These are phyloP conservation scores for Globisporangium cystogenes DNA, from an alignment of 352 stramenopile genomes.

Conservation along the genomic window DNA sequence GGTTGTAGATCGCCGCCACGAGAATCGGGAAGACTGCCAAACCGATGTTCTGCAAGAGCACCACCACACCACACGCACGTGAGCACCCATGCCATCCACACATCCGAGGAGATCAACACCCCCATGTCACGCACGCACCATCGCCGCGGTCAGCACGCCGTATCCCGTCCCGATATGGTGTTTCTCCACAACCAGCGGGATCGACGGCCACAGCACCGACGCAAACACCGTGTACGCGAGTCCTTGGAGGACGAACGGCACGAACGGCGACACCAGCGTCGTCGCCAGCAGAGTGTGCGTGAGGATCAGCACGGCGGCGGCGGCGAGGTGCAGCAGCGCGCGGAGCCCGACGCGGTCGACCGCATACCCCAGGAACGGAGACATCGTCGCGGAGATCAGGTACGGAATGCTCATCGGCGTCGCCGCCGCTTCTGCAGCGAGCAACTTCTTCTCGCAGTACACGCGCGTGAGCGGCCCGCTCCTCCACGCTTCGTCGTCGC, in stretches of 20 bases:
- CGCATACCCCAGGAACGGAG: constrained; percentile 86
- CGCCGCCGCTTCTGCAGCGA: constrained; percentile 61
- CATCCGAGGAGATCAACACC: too few species aligned
- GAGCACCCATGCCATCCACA: not conserved
- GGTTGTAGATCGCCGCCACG: constrained; percentile 41
- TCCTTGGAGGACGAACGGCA: constrained; percentile 67
- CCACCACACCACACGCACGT: constrained; percentile 44
- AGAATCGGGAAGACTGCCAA: constrained; percentile 59
- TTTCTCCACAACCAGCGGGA: constrained; percentile 24
- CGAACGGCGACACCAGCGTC: constrained; percentile 33
- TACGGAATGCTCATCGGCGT: constrained; percentile 92
- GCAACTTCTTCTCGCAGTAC: constrained; percentile 59
- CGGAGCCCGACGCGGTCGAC: constrained; percentile 88
- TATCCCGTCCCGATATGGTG: constrained; percentile 17
- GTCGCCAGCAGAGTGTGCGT: constrained; percentile 83
- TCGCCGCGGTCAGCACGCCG: constrained; percentile 10
- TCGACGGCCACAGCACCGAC: constrained; percentile 63
- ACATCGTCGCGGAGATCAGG: constrained; percentile 87
- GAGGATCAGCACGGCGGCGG: constrained; percentile 66
- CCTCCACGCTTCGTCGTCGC: constrained; percentile 71
- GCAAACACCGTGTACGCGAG: constrained; percentile 81
- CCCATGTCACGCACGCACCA: too few species aligned
- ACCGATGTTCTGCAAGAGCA: constrained; percentile 41
- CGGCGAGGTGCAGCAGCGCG: constrained; percentile 73
- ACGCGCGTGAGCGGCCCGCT: constrained; percentile 42